phyloP scores from a whole-genome alignment of 345 rosid species.

The Ricinus communis region DNA sequence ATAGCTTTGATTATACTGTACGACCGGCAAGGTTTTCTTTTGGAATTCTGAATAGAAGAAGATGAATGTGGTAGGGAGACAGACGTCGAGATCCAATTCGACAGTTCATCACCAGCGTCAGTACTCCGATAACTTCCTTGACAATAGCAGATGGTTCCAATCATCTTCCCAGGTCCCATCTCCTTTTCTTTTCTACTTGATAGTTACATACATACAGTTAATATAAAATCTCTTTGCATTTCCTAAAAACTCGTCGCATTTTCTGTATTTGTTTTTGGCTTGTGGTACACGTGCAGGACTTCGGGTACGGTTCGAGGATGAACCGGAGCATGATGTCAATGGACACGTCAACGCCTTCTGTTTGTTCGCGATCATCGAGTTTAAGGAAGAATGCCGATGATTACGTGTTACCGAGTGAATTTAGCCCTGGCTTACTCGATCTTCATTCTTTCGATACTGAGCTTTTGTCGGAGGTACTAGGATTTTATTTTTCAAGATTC shows the following conservation, averaged over 20 bases:
- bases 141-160: constrained; percentile 43
- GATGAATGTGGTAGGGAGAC: constrained; percentile 44
- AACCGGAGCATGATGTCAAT: constrained; percentile 30
- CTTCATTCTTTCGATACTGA: constrained; percentile 64
- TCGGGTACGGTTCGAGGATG: constrained; percentile 31
- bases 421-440: constrained; percentile 59
- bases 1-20: background rate
- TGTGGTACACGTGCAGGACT: constrained; percentile 32
- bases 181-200: background rate
- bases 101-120: constrained; percentile 51
- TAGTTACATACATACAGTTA: background rate
- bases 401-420: constrained; percentile 29
- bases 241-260: background rate
- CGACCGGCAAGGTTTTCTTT: constrained; percentile 5
- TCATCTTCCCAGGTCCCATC: constrained; percentile 25
- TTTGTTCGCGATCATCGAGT: constrained; percentile 43
- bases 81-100: constrained; percentile 44
- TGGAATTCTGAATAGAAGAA: background rate
- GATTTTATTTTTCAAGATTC: background rate
- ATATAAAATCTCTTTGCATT: background rate
- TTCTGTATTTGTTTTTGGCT: background rate
- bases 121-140: constrained; percentile 49
- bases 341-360: constrained; percentile 29
- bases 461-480: constrained; percentile 44
- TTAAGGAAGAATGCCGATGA: constrained; percentile 42